A percentile compares a stretch with the other conserved stretches of the same genome.
phyloP scores from a whole-genome alignment of 768 basidiomycete genomes.

The Leccinellum luteum region DNA sequence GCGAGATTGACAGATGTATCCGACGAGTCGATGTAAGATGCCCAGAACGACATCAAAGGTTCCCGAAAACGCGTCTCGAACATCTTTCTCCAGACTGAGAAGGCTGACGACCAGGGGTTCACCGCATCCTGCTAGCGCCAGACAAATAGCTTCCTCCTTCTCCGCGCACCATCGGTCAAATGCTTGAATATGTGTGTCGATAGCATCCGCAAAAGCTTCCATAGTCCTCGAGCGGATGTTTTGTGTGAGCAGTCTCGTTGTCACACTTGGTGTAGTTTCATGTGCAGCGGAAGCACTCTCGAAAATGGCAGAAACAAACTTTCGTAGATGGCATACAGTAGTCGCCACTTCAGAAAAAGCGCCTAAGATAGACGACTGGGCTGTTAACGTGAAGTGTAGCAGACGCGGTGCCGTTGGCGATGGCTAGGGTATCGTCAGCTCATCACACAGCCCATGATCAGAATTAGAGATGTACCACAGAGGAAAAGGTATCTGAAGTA shows the following conservation, averaged over 20 bases:
- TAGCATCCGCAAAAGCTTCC: conserved; percentile 81
- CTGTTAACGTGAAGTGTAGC: conserved; percentile 61
- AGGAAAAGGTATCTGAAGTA: conserved; percentile 31
- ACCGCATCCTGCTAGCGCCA: conserved; percentile 49
- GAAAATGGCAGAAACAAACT: conserved; percentile 54
- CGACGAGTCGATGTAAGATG: conserved; percentile 39
- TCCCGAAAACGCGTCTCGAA: conserved; percentile 55
- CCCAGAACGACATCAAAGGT: conserved; percentile 56
- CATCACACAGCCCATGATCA: background rate
- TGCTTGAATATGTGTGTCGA: conserved; percentile 53
- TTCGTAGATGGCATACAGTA: conserved; percentile 58
- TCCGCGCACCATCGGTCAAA: conserved; percentile 72
- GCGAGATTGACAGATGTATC: conserved; percentile 29
- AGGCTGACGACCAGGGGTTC: conserved; percentile 54
- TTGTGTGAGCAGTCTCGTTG: conserved; percentile 23
- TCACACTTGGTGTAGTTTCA: conserved; percentile 23
- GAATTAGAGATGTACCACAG: conserved; percentile 26
- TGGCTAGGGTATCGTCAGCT: conserved; percentile 35
- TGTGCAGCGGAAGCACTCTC: conserved; percentile 23
- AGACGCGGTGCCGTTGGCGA: conserved; percentile 55
- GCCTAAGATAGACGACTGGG: conserved; percentile 63
- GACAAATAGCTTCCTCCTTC: conserved; percentile 64
- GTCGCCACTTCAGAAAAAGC: conserved; percentile 61
- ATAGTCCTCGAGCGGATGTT: conserved; percentile 50
- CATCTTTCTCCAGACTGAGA: conserved; percentile 57